phyloP scores from a whole-genome alignment of 2,329 filamentous ascomycete genomes.

The Aspergillus cejpii region DNA sequence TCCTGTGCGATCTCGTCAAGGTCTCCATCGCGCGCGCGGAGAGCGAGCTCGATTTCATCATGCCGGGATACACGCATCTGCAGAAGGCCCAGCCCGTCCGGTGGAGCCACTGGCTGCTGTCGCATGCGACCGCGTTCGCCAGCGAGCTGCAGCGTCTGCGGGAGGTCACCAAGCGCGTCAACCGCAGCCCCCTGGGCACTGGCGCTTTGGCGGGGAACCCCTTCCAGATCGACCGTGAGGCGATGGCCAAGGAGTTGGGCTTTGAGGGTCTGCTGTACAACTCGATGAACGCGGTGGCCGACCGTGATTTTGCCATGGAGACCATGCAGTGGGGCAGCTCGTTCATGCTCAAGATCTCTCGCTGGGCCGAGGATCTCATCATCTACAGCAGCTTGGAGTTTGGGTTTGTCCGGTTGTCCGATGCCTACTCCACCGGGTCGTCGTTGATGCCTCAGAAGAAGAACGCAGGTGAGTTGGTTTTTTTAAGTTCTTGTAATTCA shows the following conservation, averaged over 20 bases:
- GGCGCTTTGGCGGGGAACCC: conserved; percentile 76
- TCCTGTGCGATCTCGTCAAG: conserved; percentile 62
- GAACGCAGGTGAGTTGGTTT: conserved; percentile 46
- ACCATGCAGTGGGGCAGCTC: conserved; percentile 72
- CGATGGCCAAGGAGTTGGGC: conserved; percentile 71
- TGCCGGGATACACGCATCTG: conserved; percentile 85
- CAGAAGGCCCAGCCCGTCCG: conserved; percentile 75
- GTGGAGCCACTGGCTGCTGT: conserved; percentile 76
- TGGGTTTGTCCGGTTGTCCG: conserved; percentile 66
- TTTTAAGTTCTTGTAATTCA: background rate
- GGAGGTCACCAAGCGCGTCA: conserved; percentile 67
- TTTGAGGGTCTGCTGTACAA: conserved; percentile 71
- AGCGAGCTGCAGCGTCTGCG: conserved; percentile 70
- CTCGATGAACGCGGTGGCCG: conserved; percentile 66
- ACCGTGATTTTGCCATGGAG: conserved; percentile 78
- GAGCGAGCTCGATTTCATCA: conserved; percentile 66
- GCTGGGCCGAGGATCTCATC: conserved; percentile 81
- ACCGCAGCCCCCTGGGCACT: conserved; percentile 62
- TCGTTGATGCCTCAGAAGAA: conserved; percentile 80
- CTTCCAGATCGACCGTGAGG: conserved; percentile 72
- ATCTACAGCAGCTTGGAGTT: conserved; percentile 73
- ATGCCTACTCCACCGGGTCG: conserved; percentile 72
- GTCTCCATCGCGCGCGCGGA: conserved; percentile 65
- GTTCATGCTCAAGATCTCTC: conserved; percentile 71
- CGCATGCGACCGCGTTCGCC: conserved; percentile 64